phyloP scores from a whole-genome alignment of 805 yeast species.

The Phaffomyces thermotolerans region DNA sequence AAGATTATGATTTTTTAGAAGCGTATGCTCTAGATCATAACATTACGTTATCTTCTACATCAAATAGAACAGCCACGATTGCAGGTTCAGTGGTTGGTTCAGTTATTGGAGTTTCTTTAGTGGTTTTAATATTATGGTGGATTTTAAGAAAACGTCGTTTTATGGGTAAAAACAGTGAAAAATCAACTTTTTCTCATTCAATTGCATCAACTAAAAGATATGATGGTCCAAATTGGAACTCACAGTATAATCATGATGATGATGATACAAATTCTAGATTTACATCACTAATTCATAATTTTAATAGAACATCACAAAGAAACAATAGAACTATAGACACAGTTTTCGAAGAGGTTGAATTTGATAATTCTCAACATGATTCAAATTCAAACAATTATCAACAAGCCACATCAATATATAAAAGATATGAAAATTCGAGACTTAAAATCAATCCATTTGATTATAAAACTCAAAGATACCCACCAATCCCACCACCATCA shows the following conservation, averaged over 20 bases:
- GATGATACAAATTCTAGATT: conserved; percentile 3
- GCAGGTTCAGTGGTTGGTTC: conserved; percentile 25
- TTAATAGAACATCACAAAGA: background rate
- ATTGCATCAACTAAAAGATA: conserved; percentile 22
- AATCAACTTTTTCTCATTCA: conserved; percentile 21
- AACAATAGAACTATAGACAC: conserved; percentile 17
- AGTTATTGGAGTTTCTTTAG: conserved; percentile 14
- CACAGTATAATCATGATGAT: conserved; percentile 3
- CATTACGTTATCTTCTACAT: background rate
- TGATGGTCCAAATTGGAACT: conserved; percentile 7
- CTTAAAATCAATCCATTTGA: conserved; percentile 19
- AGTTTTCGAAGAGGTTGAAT: conserved; percentile 22
- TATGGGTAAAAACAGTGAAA: conserved; percentile 2
- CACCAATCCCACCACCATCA: conserved; percentile 21
- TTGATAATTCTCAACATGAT: conserved; percentile 3
- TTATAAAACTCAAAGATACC: conserved; percentile 5
- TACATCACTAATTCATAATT: conserved; percentile 7
- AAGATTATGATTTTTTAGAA: conserved; percentile 16
- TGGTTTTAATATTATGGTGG: conserved; percentile 13
- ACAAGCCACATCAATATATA: background rate
- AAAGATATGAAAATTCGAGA: conserved; percentile 15
- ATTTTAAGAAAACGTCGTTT: conserved; percentile 5
- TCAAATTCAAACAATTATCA: background rate
- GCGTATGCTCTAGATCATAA: conserved; percentile 8
- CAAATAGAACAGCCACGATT: conserved; percentile 11